Percentiles rank a stretch among this genome's conserved stretches.
Evolutionary conservation across 257 asterid genomes (phyloP).

Genomic region (Jaltomata sinuosa): DNA sequence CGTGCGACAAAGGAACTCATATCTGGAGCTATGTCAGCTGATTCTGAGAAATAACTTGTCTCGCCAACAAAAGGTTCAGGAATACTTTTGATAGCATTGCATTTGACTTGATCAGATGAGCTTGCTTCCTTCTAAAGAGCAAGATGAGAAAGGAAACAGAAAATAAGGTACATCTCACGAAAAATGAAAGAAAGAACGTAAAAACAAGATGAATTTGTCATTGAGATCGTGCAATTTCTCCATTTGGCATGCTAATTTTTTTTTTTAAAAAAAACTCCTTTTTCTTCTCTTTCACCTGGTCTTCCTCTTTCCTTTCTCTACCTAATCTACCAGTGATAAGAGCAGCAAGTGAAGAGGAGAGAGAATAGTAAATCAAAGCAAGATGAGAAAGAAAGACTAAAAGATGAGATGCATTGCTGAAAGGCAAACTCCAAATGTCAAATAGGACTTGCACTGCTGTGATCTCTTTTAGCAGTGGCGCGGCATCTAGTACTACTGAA

Average conservation of each 20-base stretch:
- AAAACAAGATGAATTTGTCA: background rate
- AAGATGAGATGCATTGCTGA: background rate
- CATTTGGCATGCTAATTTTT: background rate
- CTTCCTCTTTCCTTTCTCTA: background rate
- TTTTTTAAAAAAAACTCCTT: background rate
- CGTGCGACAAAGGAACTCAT: conserved; percentile 38
- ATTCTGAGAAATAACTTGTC: conserved; percentile 76
- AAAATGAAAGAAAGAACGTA: background rate
- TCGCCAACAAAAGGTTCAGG: conserved; percentile 47
- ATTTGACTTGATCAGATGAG: conserved; percentile 13
- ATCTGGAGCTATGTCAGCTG: conserved; percentile 57
- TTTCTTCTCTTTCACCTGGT: background rate
- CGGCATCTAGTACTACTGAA: background rate
- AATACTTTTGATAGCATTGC: conserved; percentile 13
- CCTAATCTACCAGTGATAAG: background rate
- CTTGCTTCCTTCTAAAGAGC: conserved; percentile 19
- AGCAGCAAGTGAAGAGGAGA: background rate
- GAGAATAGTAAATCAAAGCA: background rate
- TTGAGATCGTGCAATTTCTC: background rate
- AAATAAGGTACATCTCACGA: background rate
- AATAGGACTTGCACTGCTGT: background rate
- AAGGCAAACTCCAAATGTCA: background rate
- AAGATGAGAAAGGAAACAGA: background rate
- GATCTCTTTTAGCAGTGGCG: background rate
- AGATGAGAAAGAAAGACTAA: background rate